These are phyloP conservation scores for Globisporangium spinosum DNA, from an alignment of 352 stramenopile genomes.

Conservation along the genomic window DNA sequence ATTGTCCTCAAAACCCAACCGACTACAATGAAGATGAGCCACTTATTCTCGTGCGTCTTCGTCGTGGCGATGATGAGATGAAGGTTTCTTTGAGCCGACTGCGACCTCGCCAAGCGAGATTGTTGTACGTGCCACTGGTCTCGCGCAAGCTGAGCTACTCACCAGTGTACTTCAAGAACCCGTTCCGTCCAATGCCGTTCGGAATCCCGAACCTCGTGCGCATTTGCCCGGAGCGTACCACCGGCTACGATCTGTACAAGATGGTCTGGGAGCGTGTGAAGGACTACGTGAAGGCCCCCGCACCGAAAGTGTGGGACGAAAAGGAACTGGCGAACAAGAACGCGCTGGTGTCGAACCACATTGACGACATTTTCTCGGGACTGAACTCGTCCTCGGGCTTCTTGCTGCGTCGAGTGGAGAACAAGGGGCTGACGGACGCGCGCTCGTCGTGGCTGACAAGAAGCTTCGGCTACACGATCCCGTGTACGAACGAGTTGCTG, in stretches of 20 bases:
- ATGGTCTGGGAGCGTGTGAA: slow-evolving; percentile 82
- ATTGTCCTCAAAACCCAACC: slow-evolving; percentile 26
- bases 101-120: slow-evolving; percentile 58
- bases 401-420: slow-evolving; percentile 75
- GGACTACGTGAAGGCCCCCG: slow-evolving; percentile 59
- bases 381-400: slow-evolving; percentile 74
- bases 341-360: slow-evolving; percentile 54
- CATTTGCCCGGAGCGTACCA: slow-evolving; percentile 80
- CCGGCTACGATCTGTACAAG: slow-evolving; percentile 72
- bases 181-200: slow-evolving; percentile 83
- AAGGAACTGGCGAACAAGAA: slow-evolving; percentile 28
- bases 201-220: slow-evolving; percentile 84
- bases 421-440: slow-evolving; percentile 80
- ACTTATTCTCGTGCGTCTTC: slow-evolving; percentile 57
- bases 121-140: slow-evolving; percentile 79
- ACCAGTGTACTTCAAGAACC: slow-evolving; percentile 88
- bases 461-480: slow-evolving; percentile 78
- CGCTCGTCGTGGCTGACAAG: slow-evolving; percentile 73
- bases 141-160: slow-evolving; percentile 87
- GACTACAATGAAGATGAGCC: slow-evolving; percentile 42
- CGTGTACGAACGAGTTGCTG: slow-evolving; percentile 66
- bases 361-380: slow-evolving; percentile 79
- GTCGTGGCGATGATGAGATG: slow-evolving; percentile 68
- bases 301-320: slow-evolving; percentile 38
- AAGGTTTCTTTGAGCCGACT: slow-evolving; percentile 65